These are phyloP conservation scores for Aspergillus oerlinghausenensis DNA, from an alignment of 2,329 filamentous ascomycete species.

Conservation along the genomic window DNA sequence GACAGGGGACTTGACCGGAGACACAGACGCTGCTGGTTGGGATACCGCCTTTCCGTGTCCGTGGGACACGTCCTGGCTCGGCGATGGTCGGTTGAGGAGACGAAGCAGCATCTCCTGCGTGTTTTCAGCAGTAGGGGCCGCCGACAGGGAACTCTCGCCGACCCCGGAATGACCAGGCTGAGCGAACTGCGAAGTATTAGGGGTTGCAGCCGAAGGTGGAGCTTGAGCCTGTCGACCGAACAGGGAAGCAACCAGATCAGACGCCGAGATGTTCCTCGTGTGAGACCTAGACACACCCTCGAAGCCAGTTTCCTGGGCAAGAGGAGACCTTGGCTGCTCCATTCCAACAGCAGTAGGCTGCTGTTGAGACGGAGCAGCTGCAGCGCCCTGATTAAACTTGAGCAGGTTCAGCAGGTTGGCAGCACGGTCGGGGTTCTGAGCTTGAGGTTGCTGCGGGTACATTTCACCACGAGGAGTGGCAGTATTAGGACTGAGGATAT, in stretches of 20 bases:
- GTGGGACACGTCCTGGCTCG: constrained; percentile 23
- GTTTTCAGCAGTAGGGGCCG: constrained; percentile 52
- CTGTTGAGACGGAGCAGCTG: constrained; percentile 25
- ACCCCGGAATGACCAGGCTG: constrained; percentile 19
- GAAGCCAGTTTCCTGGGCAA: constrained; percentile 20
- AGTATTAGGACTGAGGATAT: constrained; percentile 55
- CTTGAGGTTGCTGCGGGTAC: constrained; percentile 38
- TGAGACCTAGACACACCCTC: constrained; percentile 24
- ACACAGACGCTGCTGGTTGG: constrained; percentile 40
- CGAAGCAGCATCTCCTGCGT: constrained; percentile 83
- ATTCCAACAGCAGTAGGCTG: constrained; percentile 20
- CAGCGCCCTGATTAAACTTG: constrained; percentile 54
- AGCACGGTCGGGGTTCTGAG: constrained; percentile 45
- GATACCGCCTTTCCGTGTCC: constrained; percentile 20
- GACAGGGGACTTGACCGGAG: constrained; percentile 28
- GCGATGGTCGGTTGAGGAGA: constrained; percentile 70
- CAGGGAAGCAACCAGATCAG: constrained; percentile 55
- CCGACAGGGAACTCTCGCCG: constrained; percentile 13
- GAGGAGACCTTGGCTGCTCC: constrained; percentile 26
- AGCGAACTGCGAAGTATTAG: constrained; percentile 15
- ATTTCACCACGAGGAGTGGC: constrained; percentile 41
- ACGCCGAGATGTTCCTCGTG: constrained; percentile 46
- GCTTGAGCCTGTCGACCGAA: constrained; percentile 41
- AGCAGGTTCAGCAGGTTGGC: constrained; percentile 60
- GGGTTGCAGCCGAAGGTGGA: constrained; percentile 27